phyloP scores from a whole-genome alignment of 768 basidiomycete species.

The Nidularia pulvinata region DNA sequence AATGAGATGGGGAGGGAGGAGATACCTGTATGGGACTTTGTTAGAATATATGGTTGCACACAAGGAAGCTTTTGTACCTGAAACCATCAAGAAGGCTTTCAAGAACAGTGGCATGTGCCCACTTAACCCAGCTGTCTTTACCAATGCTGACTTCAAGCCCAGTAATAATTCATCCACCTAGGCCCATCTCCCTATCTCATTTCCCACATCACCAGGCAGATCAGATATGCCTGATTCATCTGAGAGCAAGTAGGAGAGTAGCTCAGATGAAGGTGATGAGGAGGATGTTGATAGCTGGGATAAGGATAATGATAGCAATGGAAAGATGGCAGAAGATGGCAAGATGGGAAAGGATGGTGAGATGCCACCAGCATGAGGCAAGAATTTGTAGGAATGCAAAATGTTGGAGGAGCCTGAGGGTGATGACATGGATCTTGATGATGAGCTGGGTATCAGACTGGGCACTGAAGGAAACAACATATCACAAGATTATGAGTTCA shows the following conservation, averaged over 20 bases:
- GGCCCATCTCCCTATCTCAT: not conserved
- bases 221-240: constrained; percentile 1
- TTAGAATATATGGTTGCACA: constrained; percentile 13
- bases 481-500: not conserved
- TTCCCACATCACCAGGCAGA: not conserved
- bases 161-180: constrained; percentile 5
- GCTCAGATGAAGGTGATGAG: not conserved
- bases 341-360: not conserved
- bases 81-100: constrained; percentile 11
- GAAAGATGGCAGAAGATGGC: not conserved
- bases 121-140: constrained; percentile 12
- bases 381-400: no score
- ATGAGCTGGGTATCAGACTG: not conserved
- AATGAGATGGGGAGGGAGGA: constrained; percentile 9
- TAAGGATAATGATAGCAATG: not conserved
- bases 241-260: not conserved
- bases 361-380: no score
- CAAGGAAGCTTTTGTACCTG: constrained; percentile 4
- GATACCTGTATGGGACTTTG: constrained; percentile 13
- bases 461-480: not conserved
- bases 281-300: not conserved
- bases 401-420: not conserved
- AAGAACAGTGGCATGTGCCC: constrained; percentile 15
- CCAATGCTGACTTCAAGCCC: constrained; percentile 10
- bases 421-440: not conserved